These are phyloP conservation scores for Schrenkiella parvula DNA, from an alignment of 345 rosid species.

Conservation along the genomic window DNA sequence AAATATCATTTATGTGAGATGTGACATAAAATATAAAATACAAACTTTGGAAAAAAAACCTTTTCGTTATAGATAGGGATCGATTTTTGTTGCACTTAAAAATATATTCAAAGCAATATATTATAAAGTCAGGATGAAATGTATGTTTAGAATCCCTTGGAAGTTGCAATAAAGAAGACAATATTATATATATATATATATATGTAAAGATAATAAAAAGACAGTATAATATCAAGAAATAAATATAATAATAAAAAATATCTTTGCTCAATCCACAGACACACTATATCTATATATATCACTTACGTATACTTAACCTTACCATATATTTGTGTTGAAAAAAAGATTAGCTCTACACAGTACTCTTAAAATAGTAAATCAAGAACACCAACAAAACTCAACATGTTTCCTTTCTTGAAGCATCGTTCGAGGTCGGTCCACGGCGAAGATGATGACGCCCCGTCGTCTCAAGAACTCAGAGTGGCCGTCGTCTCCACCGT, in stretches of 20 bases:
- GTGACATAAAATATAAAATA: neutral
- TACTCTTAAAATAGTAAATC: neutral
- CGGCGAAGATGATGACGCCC: constrained; percentile 40
- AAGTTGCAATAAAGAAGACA: constrained; percentile 1
- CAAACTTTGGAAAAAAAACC: neutral
- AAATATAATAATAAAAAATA: neutral
- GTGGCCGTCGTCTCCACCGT: neutral
- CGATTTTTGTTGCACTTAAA: neutral
- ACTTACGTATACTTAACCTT: constrained; percentile 1
- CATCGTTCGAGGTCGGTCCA: constrained; percentile 66
- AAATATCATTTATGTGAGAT: neutral
- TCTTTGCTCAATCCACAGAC: neutral
- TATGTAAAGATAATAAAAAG: neutral
- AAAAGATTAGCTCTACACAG: neutral
- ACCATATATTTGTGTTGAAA: constrained; percentile 17
- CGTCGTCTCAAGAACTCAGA: neutral
- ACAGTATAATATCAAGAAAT: neutral
- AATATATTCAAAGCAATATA: no score
- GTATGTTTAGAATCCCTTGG: neutral
- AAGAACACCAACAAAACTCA: constrained; percentile 9
- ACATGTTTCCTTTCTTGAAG: constrained; percentile 48
- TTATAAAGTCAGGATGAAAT: neutral
- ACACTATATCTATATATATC: neutral
- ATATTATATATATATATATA: neutral
- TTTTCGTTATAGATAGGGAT: neutral